A percentile compares a stretch with the other conserved stretches of the same genome.
Evolutionary conservation across 768 basidiomycete genomes (phyloP).

Genomic region (Dentipellis fragilis): DNA sequence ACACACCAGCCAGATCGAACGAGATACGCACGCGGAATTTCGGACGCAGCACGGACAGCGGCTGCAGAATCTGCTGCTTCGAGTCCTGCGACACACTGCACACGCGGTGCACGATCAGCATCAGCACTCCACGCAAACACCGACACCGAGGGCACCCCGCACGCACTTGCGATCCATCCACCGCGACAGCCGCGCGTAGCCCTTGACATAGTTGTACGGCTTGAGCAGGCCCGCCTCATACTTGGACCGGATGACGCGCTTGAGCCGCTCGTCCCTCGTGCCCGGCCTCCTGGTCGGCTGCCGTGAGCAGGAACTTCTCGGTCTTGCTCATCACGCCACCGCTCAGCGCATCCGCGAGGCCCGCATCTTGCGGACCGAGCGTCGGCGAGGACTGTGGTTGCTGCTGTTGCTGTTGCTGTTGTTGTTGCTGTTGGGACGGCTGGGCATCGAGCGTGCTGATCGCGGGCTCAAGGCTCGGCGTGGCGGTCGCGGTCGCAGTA

Average conservation of each 20-base stretch:
- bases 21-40: slow-evolving; percentile 60
- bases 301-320: slow-evolving; percentile 84
- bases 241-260: slow-evolving; percentile 88
- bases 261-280: slow-evolving; percentile 80
- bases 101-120: slow-evolving; percentile 1
- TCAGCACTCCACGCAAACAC: neutral
- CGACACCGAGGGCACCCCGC: slow-evolving; percentile 6
- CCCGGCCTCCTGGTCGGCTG: slow-evolving; percentile 89
- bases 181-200: slow-evolving; percentile 79
- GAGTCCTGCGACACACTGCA: slow-evolving; percentile 80
- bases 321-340: slow-evolving; percentile 71
- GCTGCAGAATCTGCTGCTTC: slow-evolving; percentile 85
- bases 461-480: neutral
- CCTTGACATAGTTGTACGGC: slow-evolving; percentile 95
- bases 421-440: neutral
- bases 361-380: no score
- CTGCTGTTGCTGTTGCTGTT: neutral
- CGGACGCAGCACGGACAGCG: slow-evolving; percentile 73
- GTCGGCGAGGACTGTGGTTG: neutral
- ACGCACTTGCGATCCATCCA: slow-evolving; percentile 93
- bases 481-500: neutral
- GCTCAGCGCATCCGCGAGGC: slow-evolving; percentile 32
- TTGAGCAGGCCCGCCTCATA: slow-evolving; percentile 93
- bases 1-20: slow-evolving; percentile 1
- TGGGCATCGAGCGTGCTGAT: neutral